Base-by-base conservation (phyloP, 2,329 filamentous ascomycete genomes). In the Pseudocercospora macadamiae region DNA sequence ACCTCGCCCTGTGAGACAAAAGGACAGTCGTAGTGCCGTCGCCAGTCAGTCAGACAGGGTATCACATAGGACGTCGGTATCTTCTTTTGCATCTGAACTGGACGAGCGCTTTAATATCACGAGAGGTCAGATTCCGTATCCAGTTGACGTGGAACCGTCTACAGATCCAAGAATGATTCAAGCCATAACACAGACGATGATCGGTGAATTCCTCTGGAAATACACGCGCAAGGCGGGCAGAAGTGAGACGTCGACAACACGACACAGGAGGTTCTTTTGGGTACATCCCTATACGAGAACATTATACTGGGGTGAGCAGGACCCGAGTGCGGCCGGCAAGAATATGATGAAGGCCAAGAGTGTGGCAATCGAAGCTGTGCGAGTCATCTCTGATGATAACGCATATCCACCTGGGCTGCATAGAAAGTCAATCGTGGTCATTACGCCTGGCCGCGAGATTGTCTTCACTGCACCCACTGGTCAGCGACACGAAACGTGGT, bases 121-220 rank as follows among this genome's bases (percentile, higher is more conserved):
- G 9, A 76, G 75, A 21, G 67, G 65, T 7, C 74, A 83, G 57
- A 80, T 83, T 72, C 77, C 79, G 44, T 80, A 86, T 56, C 78
- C 81, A 25, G 75, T 80, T 47, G 88, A 87, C 12, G 83, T 95
- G 60, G 85, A 86, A 8, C 80, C 86, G 21, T 70, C 72, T 18
- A 96, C 92, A 4, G 95, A 99, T 77, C 93, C 93, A 63, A 90
- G 93, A 68, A 97, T 99, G 92, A 97, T 99, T 67, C 92, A 97
- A 78, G 95, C 95, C 49, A 97, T 99, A 65, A 99, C 95, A 2
- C 93, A 99, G 76, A 97, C 95, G 16, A 99, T 99, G 95, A 97
- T 99, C 71, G 95, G 95, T 56, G 95, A 99, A 74, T 97, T 93
- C 74, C 82, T 99, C 37, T 99, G 95, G 95, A 99, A 99, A 75